Percentiles rank a stretch among this genome's conserved stretches.
Conservation (phyloP, 257 asterid genomes). For the Salvia miltiorrhiza region DNA sequence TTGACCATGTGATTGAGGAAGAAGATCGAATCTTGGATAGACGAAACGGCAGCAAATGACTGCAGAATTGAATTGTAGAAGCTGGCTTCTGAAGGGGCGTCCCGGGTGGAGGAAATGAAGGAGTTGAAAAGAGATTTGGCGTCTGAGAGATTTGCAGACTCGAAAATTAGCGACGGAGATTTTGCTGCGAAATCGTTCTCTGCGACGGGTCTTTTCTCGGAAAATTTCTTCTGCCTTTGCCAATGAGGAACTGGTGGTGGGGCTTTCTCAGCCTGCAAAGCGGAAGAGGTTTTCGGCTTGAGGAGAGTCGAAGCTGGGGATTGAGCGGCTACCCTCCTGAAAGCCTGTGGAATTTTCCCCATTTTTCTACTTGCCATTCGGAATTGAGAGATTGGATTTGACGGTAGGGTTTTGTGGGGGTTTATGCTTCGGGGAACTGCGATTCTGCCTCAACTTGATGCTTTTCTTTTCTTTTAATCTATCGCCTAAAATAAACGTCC, state of each 20-base stretch:
- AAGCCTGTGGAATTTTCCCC: constrained; percentile 62
- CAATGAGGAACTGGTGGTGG: constrained; percentile 18
- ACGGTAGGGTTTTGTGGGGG: constrained; percentile 53
- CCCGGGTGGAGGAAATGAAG: constrained; percentile 44
- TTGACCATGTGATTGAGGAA: constrained; percentile 81
- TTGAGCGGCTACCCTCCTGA: constrained; percentile 41
- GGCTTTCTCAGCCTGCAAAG: constrained; percentile 19
- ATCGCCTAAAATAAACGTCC: too few relatives aligned
- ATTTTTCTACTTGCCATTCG: constrained; percentile 23
- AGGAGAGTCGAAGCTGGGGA: constrained; percentile 35
- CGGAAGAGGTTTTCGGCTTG: constrained; percentile 32
- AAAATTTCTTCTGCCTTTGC: constrained; percentile 28
- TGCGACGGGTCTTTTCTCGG: constrained; percentile 26
- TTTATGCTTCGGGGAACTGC: constrained; percentile 14
- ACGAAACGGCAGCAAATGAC: constrained; percentile 59
- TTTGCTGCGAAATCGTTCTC: constrained; percentile 15
- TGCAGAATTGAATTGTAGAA: constrained; percentile 60
- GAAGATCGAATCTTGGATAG: constrained; percentile 71
- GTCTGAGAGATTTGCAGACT: constrained; percentile 60
- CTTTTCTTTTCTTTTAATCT: too few relatives aligned
- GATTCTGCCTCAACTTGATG: too few relatives aligned
- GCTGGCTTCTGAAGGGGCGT: constrained; percentile 49
- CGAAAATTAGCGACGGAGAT: constrained; percentile 40
- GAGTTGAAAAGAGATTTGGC: constrained; percentile 78
- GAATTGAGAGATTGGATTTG: not conserved